Percentiles rank a stretch among this genome's conserved stretches.
Conservation (phyloP, 345 rosid genomes). For the Gossypium sturtianum region DNA sequence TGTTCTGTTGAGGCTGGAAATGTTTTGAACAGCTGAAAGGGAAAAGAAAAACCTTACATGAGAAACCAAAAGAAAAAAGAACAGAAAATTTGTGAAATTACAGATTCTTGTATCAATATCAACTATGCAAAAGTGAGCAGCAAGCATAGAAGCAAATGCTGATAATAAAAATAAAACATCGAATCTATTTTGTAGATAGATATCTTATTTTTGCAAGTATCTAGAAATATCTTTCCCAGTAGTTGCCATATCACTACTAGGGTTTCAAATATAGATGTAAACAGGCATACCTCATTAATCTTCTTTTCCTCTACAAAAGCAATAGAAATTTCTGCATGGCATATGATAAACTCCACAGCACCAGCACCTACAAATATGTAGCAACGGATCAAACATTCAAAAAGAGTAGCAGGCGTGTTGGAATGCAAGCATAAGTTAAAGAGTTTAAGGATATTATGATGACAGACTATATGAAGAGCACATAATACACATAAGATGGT, state of each 20-base stretch:
- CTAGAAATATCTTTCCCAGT: neutral
- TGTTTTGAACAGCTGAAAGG: constrained; percentile 72
- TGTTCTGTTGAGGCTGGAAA: constrained; percentile 56
- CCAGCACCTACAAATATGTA: constrained; percentile 60
- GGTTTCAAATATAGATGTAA: constrained; percentile 4
- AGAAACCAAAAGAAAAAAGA: constrained; percentile 11
- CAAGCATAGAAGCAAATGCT: neutral
- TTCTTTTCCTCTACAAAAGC: constrained; percentile 88
- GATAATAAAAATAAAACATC: neutral
- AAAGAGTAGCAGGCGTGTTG: neutral
- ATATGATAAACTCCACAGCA: constrained; percentile 79
- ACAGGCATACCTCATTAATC: constrained; percentile 61
- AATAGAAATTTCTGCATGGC: constrained; percentile 87
- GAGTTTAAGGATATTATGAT: neutral
- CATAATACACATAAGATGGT: neutral
- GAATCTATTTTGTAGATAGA: neutral
- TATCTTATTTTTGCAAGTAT: neutral
- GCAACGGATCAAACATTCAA: constrained; percentile 4
- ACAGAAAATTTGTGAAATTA: neutral
- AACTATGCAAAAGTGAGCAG: neutral
- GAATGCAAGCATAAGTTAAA: neutral
- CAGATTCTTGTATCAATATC: constrained; percentile 3
- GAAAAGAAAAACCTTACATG: constrained; percentile 13
- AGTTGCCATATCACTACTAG: neutral
- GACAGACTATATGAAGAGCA: neutral